These are phyloP conservation scores for Clonostachys sp. DNA, from an alignment of 2,329 filamentous ascomycete genomes.

Conservation along the genomic window DNA sequence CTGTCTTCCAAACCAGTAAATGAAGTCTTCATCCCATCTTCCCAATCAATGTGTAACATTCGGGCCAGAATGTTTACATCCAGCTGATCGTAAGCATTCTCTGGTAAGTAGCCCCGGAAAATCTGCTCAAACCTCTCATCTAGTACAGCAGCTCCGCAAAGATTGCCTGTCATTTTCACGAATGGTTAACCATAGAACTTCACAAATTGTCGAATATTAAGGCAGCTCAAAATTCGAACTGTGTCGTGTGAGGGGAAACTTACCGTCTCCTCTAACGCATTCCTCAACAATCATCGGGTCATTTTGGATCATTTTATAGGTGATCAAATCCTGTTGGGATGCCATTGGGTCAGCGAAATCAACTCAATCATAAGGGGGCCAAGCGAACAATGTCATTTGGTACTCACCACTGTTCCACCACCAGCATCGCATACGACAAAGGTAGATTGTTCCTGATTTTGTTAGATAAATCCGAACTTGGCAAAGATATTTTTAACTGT, in stretches of 20 bases:
- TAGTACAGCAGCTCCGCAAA: slow-evolving; percentile 2
- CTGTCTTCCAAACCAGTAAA: too few relatives aligned
- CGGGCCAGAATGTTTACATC: too few relatives aligned
- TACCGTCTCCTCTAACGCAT: too few relatives aligned
- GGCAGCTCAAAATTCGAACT: too few relatives aligned
- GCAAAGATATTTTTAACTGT: too few relatives aligned
- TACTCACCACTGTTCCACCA: neutral
- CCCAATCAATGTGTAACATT: too few relatives aligned
- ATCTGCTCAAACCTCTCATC: neutral
- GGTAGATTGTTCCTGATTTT: neutral
- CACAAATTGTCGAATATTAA: too few relatives aligned
- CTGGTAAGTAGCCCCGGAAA: too few relatives aligned
- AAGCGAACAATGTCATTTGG: neutral
- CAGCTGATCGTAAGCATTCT: too few relatives aligned
- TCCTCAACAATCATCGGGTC: neutral
- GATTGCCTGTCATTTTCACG: neutral
- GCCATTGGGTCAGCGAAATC: neutral
- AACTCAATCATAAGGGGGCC: neutral
- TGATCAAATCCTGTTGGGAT: neutral
- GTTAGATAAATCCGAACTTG: too few relatives aligned
- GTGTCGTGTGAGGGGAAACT: too few relatives aligned
- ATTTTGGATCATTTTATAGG: neutral
- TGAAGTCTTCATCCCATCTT: too few relatives aligned
- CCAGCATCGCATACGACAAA: neutral
- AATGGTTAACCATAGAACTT: neutral